Evolutionary conservation across 495 filamentous ascomycete genomes (phyloP).

Genomic region (Choiromyces venosus): DNA sequence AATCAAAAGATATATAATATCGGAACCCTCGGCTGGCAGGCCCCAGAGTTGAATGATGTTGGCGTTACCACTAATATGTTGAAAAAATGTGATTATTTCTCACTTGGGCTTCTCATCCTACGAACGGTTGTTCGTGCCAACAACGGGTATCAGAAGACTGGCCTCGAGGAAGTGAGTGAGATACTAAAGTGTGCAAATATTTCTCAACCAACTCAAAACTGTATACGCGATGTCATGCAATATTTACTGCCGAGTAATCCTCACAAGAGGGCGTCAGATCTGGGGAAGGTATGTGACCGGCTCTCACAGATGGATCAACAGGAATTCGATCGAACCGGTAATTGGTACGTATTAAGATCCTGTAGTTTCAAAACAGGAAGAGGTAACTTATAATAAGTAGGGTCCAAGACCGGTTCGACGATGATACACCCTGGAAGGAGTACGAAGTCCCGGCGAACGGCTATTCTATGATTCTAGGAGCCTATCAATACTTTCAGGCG

Average conservation of each 20-base stretch:
- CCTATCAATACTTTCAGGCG: background rate
- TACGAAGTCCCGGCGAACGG: background rate
- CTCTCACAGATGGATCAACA: slow-evolving; percentile 6
- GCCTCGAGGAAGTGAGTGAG: background rate
- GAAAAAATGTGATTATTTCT: slow-evolving; percentile 20
- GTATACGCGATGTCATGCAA: slow-evolving; percentile 11
- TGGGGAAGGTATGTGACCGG: background rate
- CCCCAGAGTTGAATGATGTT: slow-evolving; percentile 16
- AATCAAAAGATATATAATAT: slow-evolving; percentile 9
- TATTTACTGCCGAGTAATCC: slow-evolving; percentile 8
- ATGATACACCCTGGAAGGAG: slow-evolving; percentile 19
- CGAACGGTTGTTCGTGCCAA: background rate
- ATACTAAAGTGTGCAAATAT: background rate
- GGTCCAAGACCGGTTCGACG: slow-evolving; percentile 13
- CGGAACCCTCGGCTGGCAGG: slow-evolving; percentile 16
- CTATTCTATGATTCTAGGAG: slow-evolving; percentile 10
- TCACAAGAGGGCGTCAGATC: slow-evolving; percentile 1
- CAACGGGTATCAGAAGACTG: background rate
- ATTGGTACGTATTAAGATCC: slow-evolving; percentile 4
- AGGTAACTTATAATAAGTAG: background rate
- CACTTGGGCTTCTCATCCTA: slow-evolving; percentile 16
- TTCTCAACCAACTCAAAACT: background rate
- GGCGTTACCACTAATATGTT: slow-evolving; percentile 13
- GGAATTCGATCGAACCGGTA: slow-evolving; percentile 5
- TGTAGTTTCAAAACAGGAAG: background rate